Base-by-base conservation (phyloP, 148 eudicot species). In the Rhododendron kiyosumense region DNA sequence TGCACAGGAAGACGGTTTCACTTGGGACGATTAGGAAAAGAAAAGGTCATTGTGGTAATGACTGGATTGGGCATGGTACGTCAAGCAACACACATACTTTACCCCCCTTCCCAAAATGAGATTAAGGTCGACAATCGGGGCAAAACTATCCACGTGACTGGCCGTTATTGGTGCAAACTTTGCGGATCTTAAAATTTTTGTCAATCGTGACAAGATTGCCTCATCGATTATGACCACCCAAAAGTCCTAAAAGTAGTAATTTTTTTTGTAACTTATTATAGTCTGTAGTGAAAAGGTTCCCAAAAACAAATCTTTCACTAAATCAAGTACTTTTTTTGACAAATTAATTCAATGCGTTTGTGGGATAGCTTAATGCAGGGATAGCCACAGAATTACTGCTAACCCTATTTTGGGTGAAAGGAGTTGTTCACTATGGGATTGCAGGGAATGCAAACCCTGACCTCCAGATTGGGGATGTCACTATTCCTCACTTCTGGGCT, bases 401-500 rank as follows among this genome's bases (percentile, higher is more conserved):
- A 48, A 85, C 83, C 36, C 46, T 87, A 8, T 89, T 89, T 34
- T 30, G 79, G 18, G 43, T 89, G 22, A 81, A 87, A 87, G 91
- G 88, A 73, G 80, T 89, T 79, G 14, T 89, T 71, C 91, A 87
- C 71, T 79, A 45, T 84, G 91, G 91, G 48, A 87, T 89, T 45
- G 87, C 91, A 15, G 91, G 91, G 51, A 89, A 87, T 83, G 91
- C 89, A 83, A 83, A 89, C 69, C 87, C 91, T 36, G 15, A 87
- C 17, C 86, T 89, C 36, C 75, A 87, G 75, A 85, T 89, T 0
- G 91, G 89, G 14, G 91, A 89, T 79, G 91, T 89, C 11, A 84
- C 86, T 3, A 89, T 89, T 32, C 89, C 91, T 59, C 81, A 75
- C 46, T 89, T 45, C 51, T 89, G 91, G 91, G 91, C 91, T 54